Conservation (phyloP, 2,329 filamentous ascomycete genomes). For the Gliomastix tumulicola region DNA sequence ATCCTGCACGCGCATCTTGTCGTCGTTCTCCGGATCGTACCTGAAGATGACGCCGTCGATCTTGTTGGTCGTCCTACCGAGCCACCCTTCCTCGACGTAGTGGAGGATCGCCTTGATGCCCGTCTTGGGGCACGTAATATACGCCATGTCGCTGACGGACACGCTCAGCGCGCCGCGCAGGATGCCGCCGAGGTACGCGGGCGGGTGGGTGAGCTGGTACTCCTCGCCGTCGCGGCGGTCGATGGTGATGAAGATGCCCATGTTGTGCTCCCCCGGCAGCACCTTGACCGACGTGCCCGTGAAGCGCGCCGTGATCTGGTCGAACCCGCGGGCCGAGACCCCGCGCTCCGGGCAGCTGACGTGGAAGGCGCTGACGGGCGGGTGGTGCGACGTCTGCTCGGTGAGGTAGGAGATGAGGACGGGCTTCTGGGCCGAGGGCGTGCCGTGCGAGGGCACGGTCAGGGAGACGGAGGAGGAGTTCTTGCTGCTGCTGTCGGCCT, state of each 20-base stretch:
- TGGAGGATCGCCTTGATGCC: slow-evolving; percentile 86
- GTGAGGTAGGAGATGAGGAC: slow-evolving; percentile 89
- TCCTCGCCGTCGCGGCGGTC: slow-evolving; percentile 77
- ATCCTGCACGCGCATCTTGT: slow-evolving; percentile 72
- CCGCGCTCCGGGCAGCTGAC: slow-evolving; percentile 89
- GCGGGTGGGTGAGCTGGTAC: slow-evolving; percentile 90
- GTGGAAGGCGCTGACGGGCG: slow-evolving; percentile 92
- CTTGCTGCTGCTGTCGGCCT: slow-evolving; percentile 32
- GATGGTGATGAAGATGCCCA: slow-evolving; percentile 90
- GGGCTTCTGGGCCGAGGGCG: slow-evolving; percentile 35
- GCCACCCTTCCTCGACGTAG: slow-evolving; percentile 92
- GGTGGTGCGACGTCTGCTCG: slow-evolving; percentile 96
- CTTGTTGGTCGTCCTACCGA: slow-evolving; percentile 84
- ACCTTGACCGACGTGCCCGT: slow-evolving; percentile 93
- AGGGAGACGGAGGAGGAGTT: slow-evolving; percentile 40
- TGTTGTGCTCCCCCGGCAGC: slow-evolving; percentile 83
- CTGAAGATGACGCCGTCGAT: slow-evolving; percentile 87
- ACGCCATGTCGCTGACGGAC: slow-evolving; percentile 83
- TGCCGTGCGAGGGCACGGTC: slow-evolving; percentile 41
- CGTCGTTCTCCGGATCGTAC: slow-evolving; percentile 82
- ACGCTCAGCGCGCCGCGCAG: slow-evolving; percentile 82
- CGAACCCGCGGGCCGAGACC: slow-evolving; percentile 80
- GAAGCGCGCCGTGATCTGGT: slow-evolving; percentile 96
- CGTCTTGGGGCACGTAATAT: slow-evolving; percentile 83
- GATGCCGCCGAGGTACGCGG: slow-evolving; percentile 85